Evolutionary conservation across 2,329 filamentous ascomycete genomes (phyloP).

Genomic region (Tolypocladium sp.): DNA sequence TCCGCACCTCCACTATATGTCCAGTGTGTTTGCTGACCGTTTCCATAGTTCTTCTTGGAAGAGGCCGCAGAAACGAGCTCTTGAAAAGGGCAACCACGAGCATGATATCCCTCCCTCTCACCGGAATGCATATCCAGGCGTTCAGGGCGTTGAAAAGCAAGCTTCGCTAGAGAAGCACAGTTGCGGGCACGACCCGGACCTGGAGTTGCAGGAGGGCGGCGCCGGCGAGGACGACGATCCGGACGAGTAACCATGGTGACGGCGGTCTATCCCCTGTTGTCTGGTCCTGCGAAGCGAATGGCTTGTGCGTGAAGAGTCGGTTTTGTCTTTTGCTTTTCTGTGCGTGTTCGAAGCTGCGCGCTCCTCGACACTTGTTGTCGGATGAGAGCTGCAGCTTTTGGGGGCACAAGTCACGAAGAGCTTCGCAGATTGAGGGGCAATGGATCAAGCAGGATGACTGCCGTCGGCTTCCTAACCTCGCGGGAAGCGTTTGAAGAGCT

Average conservation of each 20-base stretch:
- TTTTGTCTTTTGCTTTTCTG: constrained; percentile 2
- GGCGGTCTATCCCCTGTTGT: constrained; percentile 59
- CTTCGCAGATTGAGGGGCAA: constrained; percentile 46
- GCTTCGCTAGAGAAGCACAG: constrained; percentile 17
- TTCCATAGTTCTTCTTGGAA: constrained; percentile 81
- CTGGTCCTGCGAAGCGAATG: constrained; percentile 43
- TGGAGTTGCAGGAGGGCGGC: constrained; percentile 35
- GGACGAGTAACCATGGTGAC: constrained; percentile 49
- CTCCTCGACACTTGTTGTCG: background rate
- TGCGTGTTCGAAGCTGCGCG: background rate
- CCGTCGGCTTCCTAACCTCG: constrained; percentile 36
- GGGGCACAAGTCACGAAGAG: background rate
- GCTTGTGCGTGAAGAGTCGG: constrained; percentile 3
- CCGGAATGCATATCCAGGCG: constrained; percentile 28
- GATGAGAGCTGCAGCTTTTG: background rate
- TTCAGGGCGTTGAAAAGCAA: constrained; percentile 46
- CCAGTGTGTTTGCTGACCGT: background rate
- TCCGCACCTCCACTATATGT: background rate
- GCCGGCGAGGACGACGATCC: constrained; percentile 57
- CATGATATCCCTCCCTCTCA: constrained; percentile 20
- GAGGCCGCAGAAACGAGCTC: constrained; percentile 50
- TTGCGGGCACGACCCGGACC: constrained; percentile 18
- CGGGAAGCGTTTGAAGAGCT: constrained; percentile 18
- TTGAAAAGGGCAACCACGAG: constrained; percentile 44
- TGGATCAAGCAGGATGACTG: constrained; percentile 55